Conservation (phyloP, 2,329 filamentous ascomycete genomes). For the Gnomoniopsis smithogilvyi region DNA sequence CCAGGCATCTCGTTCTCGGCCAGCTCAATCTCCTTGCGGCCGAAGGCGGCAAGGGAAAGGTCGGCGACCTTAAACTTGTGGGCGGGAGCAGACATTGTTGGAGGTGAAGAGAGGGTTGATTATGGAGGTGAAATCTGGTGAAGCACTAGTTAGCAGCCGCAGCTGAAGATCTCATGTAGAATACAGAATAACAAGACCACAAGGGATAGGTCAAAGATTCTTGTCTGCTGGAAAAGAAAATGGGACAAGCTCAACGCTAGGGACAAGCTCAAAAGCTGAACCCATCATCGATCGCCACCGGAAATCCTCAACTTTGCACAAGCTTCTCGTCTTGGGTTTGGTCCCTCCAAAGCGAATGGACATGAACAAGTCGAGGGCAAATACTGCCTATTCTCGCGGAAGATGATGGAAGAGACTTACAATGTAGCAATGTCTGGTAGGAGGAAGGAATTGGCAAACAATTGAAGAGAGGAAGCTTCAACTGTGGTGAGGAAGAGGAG, state of each 20-base stretch:
- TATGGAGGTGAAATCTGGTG: not conserved
- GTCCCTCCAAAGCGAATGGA: not conserved
- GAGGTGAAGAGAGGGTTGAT: not conserved
- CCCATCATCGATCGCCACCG: no score
- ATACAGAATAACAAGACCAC: no score
- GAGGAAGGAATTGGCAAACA: not conserved
- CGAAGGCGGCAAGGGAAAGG: conserved; percentile 95
- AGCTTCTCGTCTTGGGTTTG: no score
- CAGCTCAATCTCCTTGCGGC: conserved; percentile 98
- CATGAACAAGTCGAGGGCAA: no score
- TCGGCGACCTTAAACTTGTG: conserved; percentile 98
- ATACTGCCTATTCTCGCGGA: no score
- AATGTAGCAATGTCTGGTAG: not conserved
- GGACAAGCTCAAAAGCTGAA: no score
- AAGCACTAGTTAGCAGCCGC: conserved; percentile 10
- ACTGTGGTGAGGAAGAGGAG: conserved; percentile 23
- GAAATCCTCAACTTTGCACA: no score
- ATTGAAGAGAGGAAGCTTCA: conserved; percentile 17
- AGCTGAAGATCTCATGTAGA: no score
- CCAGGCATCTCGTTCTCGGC: conserved; percentile 97
- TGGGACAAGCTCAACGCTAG: no score
- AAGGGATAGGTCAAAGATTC: no score
- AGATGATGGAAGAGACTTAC: not conserved
- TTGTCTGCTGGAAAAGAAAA: no score
- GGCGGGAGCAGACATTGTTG: conserved; percentile 72